Conservation (phyloP, 192 early-diverging fungal species). For the Coemansia sp. region DNA sequence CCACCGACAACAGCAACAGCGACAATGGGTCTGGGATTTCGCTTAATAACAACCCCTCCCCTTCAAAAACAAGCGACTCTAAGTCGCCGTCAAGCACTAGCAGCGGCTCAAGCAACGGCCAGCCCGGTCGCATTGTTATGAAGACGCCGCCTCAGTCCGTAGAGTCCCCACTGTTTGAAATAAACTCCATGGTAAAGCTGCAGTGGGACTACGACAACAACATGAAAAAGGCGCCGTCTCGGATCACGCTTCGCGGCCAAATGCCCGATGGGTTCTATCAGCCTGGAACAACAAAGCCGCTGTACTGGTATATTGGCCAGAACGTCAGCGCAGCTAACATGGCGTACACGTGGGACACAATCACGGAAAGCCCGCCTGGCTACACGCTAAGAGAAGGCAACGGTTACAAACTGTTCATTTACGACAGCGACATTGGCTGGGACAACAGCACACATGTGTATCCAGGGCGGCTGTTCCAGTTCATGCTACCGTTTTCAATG, state of each 20-base stretch:
- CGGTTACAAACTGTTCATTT: slow-evolving; percentile 53
- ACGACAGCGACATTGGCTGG: slow-evolving; percentile 52
- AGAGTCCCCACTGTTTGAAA: slow-evolving; percentile 51
- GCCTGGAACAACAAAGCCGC: slow-evolving; percentile 51
- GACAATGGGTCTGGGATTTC: slow-evolving; percentile 32
- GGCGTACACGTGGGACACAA: slow-evolving; percentile 49
- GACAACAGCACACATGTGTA: slow-evolving; percentile 51
- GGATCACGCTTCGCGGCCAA: slow-evolving; percentile 48
- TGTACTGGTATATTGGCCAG: slow-evolving; percentile 55
- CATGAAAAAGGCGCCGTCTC: slow-evolving; percentile 48
- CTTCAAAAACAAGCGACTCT: slow-evolving; percentile 39
- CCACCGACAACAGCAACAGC: slow-evolving; percentile 10
- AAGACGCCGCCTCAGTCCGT: slow-evolving; percentile 49
- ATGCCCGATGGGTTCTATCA: slow-evolving; percentile 45
- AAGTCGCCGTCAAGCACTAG: slow-evolving; percentile 32
- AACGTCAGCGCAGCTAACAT: slow-evolving; percentile 39
- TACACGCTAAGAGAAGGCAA: slow-evolving; percentile 48
- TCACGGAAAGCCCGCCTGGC: slow-evolving; percentile 53
- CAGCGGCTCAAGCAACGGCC: slow-evolving; percentile 50
- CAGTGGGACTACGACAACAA: slow-evolving; percentile 52
- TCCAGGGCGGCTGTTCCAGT: slow-evolving; percentile 53
- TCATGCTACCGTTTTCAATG: slow-evolving; percentile 55
- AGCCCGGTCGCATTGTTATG: slow-evolving; percentile 53
- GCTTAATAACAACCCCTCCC: slow-evolving; percentile 24
- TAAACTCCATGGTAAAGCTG: slow-evolving; percentile 43